Base-by-base conservation (phyloP, 2,329 filamentous ascomycete species). In the Balansia obtecta region DNA sequence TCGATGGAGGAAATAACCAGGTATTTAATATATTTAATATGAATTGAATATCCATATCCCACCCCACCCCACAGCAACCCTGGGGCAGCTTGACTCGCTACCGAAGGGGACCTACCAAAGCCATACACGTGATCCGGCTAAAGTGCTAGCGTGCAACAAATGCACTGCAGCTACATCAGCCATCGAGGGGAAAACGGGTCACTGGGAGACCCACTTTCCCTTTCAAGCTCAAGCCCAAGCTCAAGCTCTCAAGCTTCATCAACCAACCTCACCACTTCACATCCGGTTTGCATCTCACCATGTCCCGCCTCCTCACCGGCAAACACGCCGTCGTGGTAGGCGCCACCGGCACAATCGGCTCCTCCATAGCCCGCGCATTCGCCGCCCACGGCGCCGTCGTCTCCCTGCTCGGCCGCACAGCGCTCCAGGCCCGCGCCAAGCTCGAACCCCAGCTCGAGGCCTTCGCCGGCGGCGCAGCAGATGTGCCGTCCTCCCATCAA, bases 321-420 rank as follows among this genome's bases (percentile, higher is more conserved):
- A 75, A 75, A 54, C 72, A 70, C 52, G 76, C 71, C 62, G 70
- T 86, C 60, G 72, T 89, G 48, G 85, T 85, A 2, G 86, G 86
- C 45, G 85, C 76, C 18, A 84, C 82, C 42, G 80, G 83, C 18
- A 80, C 82, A 49, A 88, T 89, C 57, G 86, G 86, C 43, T 70
- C 74, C 41, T 77, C 79, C 48, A 84, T 89, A 50, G 84, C 85
- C 10, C 64, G 69, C 38, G 72, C 76, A n/a, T 85, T 89, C 60
- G 78, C 84, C 18, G 60, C 63, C 48, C 73, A 82, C 52, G 84
- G 82, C 33, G 82, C 76, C 39, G 65, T 67, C 27, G 75, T 78
- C 54, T 75, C 82, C 15, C 71, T 88, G 10, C 71, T 86, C 18
- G 81, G 80, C 43, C 76, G 83, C 53, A 72, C 74, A 45, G 62